These are phyloP conservation scores for Pythium rishiriense DNA, from an alignment of 352 stramenopile genomes.

Conservation along the genomic window DNA sequence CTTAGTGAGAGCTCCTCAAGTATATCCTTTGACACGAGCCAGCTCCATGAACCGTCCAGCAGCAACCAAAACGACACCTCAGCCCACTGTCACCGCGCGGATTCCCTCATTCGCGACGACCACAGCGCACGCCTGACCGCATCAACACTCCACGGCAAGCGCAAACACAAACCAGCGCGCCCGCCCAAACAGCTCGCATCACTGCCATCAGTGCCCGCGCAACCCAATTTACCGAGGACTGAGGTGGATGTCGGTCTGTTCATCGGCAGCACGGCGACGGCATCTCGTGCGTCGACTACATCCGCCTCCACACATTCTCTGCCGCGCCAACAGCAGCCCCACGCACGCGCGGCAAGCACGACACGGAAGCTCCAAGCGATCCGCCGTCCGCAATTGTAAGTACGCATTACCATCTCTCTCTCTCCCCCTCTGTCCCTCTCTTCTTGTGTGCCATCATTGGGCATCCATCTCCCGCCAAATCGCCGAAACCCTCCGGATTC, in stretches of 20 bases:
- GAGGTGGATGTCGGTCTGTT: neutral
- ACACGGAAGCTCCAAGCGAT: constrained; percentile 6
- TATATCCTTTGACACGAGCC: constrained; percentile 1
- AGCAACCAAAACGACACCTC: constrained; percentile 7
- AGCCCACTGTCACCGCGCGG: too few species aligned
- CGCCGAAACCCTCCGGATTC: constrained; percentile 3
- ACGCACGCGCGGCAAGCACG: neutral
- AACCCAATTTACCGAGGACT: neutral
- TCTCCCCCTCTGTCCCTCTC: neutral
- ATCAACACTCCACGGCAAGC: neutral
- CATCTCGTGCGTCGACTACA: neutral
- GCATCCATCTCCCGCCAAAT: constrained; percentile 7
- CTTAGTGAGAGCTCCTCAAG: constrained; percentile 8
- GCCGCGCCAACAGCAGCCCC: neutral
- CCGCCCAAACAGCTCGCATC: constrained; percentile 4
- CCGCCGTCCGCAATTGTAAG: neutral
- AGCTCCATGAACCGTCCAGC: neutral
- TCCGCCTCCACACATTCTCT: neutral
- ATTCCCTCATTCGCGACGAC: neutral
- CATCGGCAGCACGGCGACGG: neutral
- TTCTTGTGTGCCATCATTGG: neutral
- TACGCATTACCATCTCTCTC: neutral
- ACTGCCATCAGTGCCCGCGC: neutral
- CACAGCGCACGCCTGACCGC: neutral
- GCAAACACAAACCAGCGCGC: constrained; percentile 6